Evolutionary conservation across 1,139 yeast genomes (phyloP).

Genomic region (Taphrina confusa): DNA sequence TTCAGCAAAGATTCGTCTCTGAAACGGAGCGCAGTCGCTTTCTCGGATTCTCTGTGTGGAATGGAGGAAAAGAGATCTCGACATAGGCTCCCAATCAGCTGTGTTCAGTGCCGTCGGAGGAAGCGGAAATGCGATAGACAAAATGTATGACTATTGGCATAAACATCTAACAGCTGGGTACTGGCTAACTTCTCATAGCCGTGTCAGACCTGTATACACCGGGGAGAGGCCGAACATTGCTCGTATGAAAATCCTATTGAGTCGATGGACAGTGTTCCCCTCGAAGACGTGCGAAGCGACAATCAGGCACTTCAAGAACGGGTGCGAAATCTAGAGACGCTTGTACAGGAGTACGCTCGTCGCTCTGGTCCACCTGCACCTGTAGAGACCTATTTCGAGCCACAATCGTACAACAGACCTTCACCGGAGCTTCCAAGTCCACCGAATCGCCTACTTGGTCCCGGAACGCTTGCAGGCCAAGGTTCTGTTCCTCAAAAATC

Average conservation of each 20-base stretch:
- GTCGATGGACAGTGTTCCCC: neutral
- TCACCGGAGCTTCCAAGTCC: neutral
- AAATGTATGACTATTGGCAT: neutral
- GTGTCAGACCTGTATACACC: constrained; percentile 14
- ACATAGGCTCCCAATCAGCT: constrained; percentile 17
- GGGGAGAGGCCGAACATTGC: constrained; percentile 3
- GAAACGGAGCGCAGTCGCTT: no score
- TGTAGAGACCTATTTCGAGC: neutral
- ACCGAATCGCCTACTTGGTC: neutral
- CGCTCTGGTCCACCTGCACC: neutral
- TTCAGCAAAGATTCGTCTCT: no score
- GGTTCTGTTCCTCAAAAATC: neutral
- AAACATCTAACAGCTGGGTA: neutral
- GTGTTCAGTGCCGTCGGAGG: constrained; percentile 11
- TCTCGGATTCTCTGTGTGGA: neutral
- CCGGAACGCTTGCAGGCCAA: neutral
- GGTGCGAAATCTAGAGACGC: neutral
- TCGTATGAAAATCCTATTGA: constrained; percentile 2
- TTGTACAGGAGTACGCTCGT: neutral
- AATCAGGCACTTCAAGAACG: constrained; percentile 9
- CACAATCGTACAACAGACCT: neutral
- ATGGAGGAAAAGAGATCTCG: constrained; percentile 18
- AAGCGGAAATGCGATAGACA: constrained; percentile 14
- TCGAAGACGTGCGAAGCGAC: constrained; percentile 3
- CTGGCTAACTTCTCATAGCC: constrained; percentile 1